Percentiles rank a stretch among this genome's conserved stretches.
Evolutionary conservation across 257 asterid genomes (phyloP).

Genomic region (Nicotiana noctiflora): DNA sequence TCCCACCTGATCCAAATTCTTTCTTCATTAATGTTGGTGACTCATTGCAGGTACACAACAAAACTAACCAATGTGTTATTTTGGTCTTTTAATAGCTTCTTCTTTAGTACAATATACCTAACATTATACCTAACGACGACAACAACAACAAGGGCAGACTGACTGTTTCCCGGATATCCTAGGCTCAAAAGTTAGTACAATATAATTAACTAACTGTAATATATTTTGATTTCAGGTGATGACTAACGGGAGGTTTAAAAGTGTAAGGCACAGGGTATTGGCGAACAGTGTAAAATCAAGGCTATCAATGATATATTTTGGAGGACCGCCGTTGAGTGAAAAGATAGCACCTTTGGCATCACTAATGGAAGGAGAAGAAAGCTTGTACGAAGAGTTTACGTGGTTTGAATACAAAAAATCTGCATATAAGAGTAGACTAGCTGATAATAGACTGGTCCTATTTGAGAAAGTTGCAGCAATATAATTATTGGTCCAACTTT

Average conservation of each 20-base stretch:
- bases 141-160: no score
- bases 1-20: no score
- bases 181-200: no score
- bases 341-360: constrained; percentile 18
- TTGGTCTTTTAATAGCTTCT: no score
- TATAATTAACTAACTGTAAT: no score
- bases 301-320: constrained; percentile 17
- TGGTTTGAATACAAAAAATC: constrained; percentile 15
- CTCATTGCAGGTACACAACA: no score
- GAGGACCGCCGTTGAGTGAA: constrained; percentile 19
- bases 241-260: constrained; percentile 18
- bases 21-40: no score
- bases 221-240: no score
- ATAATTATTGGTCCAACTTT: not conserved
- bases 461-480: not conserved
- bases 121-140: no score
- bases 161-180: no score
- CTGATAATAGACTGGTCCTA: constrained; percentile 1
- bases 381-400: constrained; percentile 16
- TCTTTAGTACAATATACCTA: no score
- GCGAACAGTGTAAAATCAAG: constrained; percentile 12
- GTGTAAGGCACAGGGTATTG: constrained; percentile 13
- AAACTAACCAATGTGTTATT: no score
- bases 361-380: constrained; percentile 8
- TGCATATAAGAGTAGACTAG: not conserved